Evolutionary conservation across 116 monocot species (phyloP), one percentile per base, ranked within the genome.

Genomic region (Trichopus zeylanicus): DNA sequence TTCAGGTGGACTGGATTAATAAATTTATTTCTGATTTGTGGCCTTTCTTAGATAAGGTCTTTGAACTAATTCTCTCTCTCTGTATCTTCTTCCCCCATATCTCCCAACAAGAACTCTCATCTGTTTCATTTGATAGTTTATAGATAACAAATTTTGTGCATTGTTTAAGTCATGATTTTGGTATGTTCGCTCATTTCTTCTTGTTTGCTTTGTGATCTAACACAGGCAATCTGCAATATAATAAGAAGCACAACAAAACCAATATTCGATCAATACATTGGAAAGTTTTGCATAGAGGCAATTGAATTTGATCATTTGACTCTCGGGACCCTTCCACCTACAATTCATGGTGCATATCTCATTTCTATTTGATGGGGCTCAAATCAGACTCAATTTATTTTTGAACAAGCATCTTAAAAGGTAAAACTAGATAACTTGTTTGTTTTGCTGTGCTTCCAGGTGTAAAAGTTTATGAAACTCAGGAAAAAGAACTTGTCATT

Each of bases 1-100:
- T 73, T 54, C 88, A 93, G 93, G 87, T 93, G 68, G 93, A 93
- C 22, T 93, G 93, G 88, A 31, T 93, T 66, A 93, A 93, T 51
- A 80, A 69, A 61, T 78, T 88, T 68, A 19, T 85, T 26, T 46
- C 19, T 61, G 64, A 85, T 48, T 79, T 93, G 77, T 93, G 93
- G 93, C 93, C 88, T 32, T 88, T 70, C 64, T 62, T 93, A 32
- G 82, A 93, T 66, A 85, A 88, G 93, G 93, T 92, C 56, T 26
- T 58, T 60, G 29, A 31, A 42, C 1, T 42, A 42, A 3, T 16
- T 42, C n/a, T 15, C 16, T 16, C 13, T 42, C 3, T 12, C 42
- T 42, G 1, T 13, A 42, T 13, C n/a, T 42, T n/a, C n/a, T 42
- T n/a, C n/a, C n/a, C n/a, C n/a, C n/a, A n/a, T n/a, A n/a, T n/a